These are phyloP conservation scores for Aspergillus costaricaensis DNA, from an alignment of 2,329 filamentous ascomycete genomes.

Conservation along the genomic window DNA sequence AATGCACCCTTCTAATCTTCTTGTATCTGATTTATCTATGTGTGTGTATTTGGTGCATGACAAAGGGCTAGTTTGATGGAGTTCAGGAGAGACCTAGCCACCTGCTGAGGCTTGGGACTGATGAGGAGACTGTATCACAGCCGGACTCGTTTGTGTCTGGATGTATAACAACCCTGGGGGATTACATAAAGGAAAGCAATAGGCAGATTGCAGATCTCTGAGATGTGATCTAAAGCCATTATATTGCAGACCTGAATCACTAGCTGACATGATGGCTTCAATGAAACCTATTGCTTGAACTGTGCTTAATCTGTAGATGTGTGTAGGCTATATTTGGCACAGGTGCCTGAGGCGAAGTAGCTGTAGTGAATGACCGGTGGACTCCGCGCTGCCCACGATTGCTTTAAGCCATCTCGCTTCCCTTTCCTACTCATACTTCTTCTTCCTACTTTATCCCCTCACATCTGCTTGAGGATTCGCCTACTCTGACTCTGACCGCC, in stretches of 20 bases:
- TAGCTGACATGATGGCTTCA: conserved; percentile 21
- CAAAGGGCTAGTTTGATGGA: neutral
- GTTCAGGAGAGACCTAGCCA: neutral
- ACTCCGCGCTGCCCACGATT: neutral
- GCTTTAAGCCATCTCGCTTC: neutral
- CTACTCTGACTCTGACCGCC: too few relatives aligned
- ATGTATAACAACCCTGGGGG: neutral
- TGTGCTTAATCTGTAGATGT: neutral
- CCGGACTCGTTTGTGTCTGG: neutral
- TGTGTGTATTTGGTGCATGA: conserved; percentile 3
- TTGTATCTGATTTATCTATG: conserved; percentile 5
- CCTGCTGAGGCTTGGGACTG: neutral
- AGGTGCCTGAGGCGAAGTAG: neutral
- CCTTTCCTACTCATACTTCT: neutral
- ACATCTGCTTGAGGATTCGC: too few relatives aligned
- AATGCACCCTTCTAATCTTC: neutral
- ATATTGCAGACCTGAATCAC: neutral
- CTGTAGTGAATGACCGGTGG: neutral
- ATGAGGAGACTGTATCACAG: conserved; percentile 2
- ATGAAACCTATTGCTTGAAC: conserved; percentile 20
- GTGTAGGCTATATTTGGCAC: neutral
- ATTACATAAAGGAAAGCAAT: conserved; percentile 2
- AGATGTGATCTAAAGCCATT: neutral
- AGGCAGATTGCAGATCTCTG: neutral
- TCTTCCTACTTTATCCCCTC: neutral